These are phyloP conservation scores for Basidiobolus meristosporus DNA, from an alignment of 371 early-diverging fungal species.

Conservation along the genomic window DNA sequence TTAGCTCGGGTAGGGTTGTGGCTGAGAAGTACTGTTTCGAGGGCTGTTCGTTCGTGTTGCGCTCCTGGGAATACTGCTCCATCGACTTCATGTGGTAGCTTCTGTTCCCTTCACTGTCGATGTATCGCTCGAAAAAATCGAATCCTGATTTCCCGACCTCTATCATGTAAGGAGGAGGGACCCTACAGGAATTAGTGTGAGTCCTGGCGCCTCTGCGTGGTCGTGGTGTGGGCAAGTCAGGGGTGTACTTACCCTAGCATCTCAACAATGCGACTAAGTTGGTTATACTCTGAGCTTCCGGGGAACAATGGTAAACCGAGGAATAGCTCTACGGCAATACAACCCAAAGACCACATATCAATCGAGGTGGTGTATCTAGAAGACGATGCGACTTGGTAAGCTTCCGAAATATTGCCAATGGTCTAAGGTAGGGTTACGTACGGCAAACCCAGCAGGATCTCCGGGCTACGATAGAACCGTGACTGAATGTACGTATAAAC, in stretches of 20 bases:
- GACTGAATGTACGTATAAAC: constrained; percentile 90
- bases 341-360: constrained; percentile 99
- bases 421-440: constrained; percentile 13
- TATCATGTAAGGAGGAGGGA: constrained; percentile 72
- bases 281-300: constrained; percentile 78
- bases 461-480: constrained; percentile 92
- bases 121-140: constrained; percentile 34
- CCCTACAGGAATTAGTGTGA: constrained; percentile 7
- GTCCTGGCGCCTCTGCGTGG: not conserved
- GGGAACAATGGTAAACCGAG: constrained; percentile 83
- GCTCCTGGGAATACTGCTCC: constrained; percentile 64
- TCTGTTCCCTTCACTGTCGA: constrained; percentile 13
- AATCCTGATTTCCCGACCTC: constrained; percentile 58
- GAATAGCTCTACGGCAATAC: constrained; percentile 95
- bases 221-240: not conserved
- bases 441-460: constrained; percentile 82
- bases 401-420: not conserved
- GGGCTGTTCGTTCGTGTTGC: constrained; percentile 47
- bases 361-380: constrained; percentile 65
- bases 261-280: constrained; percentile 70
- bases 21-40: constrained; percentile 76
- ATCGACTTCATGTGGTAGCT: constrained; percentile 56
- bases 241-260: constrained; percentile 38
- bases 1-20: constrained; percentile 54
- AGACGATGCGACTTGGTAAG: constrained; percentile 1